Base-by-base conservation (phyloP, 176 grass and related monocot species). In the Avena insularis region DNA sequence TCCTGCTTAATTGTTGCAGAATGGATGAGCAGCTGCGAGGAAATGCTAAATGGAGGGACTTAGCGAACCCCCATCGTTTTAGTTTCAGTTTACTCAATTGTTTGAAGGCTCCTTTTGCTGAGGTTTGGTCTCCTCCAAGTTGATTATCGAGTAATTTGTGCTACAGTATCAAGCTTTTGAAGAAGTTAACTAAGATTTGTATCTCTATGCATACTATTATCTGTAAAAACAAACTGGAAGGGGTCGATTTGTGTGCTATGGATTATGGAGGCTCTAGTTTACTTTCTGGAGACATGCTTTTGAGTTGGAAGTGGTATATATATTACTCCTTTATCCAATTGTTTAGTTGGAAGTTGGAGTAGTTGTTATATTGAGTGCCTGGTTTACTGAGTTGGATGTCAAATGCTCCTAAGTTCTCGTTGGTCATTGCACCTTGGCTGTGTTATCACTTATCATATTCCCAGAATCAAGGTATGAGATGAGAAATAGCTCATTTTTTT, bases 1-100 rank as follows among this genome's bases (percentile, higher is more conserved):
- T 75, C 43, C 79, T 81, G 10, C 40, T 60, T 86, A 80, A 46
- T 80, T 53, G 72, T 77, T 54, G 17, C 68, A 81, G 85, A 63
- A 62, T 87, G 67, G 85, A 87, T 74, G 29, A 81, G 23, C 0
- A 72, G 56, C 49, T 87, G 55, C 25, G 61, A 74, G 43, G 50
- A 73, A 12, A 43, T 74, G 21, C 74, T 62, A 67, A 73, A 51
- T 81, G 85, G 85, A 80, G 57, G 29, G 43, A 50, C 14, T 25
- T 51, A 20, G 27, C 61, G 62, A 62, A 48, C 58, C 78, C 40
- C 69, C 67, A 0, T 17, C 51, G 65, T 50, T 54, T 2, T 61
- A 10, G 6, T 80, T 5, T 66, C 21, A 43, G n/a, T 48, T 80
- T 66, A 3, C 45, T 79, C 43, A 14, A 19, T 51, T 56, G 35